phyloP scores from a whole-genome alignment of 2,329 filamentous ascomycete genomes.

The Alternaria sp. region DNA sequence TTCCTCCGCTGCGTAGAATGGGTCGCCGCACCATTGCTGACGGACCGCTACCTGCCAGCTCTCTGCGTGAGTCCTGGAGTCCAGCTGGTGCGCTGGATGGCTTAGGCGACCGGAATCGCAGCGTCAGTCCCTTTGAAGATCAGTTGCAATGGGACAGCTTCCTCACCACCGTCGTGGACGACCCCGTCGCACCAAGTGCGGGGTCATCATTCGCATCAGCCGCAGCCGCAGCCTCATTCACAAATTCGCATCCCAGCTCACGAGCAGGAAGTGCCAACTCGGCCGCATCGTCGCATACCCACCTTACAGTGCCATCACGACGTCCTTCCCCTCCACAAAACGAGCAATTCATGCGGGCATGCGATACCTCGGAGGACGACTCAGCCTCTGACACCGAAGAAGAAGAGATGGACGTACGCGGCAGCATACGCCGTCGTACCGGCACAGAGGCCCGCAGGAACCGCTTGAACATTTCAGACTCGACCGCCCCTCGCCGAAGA shows the following conservation, averaged over 20 bases:
- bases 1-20: conserved; percentile 48
- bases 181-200: conserved; percentile 78
- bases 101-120: conserved; percentile 83
- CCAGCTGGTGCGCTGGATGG: conserved; percentile 64
- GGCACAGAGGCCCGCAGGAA: conserved; percentile 33
- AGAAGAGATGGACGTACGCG: conserved; percentile 49
- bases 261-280: conserved; percentile 56
- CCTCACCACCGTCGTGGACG: conserved; percentile 78
- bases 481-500: conserved; percentile 14
- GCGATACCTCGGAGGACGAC: conserved; percentile 55
- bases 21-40: conserved; percentile 47
- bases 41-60: conserved; percentile 45
- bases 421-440: conserved; percentile 11
- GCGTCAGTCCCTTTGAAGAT: conserved; percentile 68
- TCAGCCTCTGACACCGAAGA: conserved; percentile 60
- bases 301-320: conserved; percentile 47
- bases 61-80: conserved; percentile 48
- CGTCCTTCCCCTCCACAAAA: conserved; percentile 29
- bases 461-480: conserved; percentile 8
- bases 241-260: conserved; percentile 44
- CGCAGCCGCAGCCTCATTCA: conserved; percentile 59
- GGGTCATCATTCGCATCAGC: conserved; percentile 82
- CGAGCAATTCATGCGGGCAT: conserved; percentile 59
- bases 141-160: conserved; percentile 78
- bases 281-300: conserved; percentile 44